Evolutionary conservation across 495 filamentous ascomycete genomes (phyloP), one percentile per base, ranked within the genome.

Genomic region (Glarea lozoyensis): DNA sequence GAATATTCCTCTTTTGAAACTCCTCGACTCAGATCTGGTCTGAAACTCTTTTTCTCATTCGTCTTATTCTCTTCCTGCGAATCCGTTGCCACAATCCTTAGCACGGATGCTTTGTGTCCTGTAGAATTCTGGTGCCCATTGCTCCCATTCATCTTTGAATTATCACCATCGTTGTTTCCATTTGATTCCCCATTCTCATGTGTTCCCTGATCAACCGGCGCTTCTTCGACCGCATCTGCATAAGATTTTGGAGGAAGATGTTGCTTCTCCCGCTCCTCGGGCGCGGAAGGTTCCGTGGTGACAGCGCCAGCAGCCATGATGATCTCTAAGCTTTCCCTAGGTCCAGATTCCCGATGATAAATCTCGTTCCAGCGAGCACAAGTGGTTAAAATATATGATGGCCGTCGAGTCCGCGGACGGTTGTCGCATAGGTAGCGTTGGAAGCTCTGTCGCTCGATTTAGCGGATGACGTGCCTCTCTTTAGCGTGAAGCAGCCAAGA

Each of bases 221-320:
- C 39, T 22, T 48, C 31, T 38, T 50, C 50, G 4, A 48, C 50
- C 10, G 50, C 54, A 40, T 48, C 50, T 16, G 54, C 54, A 35
- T 53, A 57, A 19, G 39, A 48, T 32, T 51, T 51, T 10, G 49
- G 50, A n/a, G 47, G 45, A 3, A 49, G 45, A 4, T 48, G 40
- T 32, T 45, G 15, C 16, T 40, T 46, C 31, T 42, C 20, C n/a
- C 47, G 48, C 16, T 51, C 54, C 13, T 29, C 38, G 27, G 45
- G 34, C n/a, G 24, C 2, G 5, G 50, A 37, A 23, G 54, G 40
- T 25, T 53, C 47, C 1, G 37, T 29, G 13, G 40, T 22, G 17
- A 13, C 20, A n/a, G 22, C 24, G 18, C 27, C 20, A 1, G 46
- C 35, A 37, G 48, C 44, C 52, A 55, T 55, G 16, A 19, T n/a